phyloP scores from a whole-genome alignment of 441 rosid species.

The Corymbia calophylla region DNA sequence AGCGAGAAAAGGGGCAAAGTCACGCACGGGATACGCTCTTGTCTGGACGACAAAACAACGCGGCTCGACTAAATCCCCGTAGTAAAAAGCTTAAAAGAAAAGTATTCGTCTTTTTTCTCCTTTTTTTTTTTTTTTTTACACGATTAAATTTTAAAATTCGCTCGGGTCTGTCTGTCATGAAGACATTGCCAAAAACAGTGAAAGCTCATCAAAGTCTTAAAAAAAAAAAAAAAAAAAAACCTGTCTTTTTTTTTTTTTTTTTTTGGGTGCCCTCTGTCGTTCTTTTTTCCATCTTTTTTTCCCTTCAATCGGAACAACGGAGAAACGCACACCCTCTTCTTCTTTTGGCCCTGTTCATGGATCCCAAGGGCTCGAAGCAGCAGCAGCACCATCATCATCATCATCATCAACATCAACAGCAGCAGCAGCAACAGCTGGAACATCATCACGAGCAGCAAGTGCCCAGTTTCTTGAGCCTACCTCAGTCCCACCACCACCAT shows the following conservation, averaged over 20 bases:
- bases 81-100: neutral
- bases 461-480: slow-evolving; percentile 58
- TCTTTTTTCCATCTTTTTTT: slow-evolving; percentile 2
- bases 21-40: neutral
- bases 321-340: slow-evolving; percentile 11
- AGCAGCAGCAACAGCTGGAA: neutral
- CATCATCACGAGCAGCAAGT: slow-evolving; percentile 8
- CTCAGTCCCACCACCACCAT: neutral
- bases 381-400: slow-evolving; percentile 22
- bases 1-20: neutral
- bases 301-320: slow-evolving; percentile 2
- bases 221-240: neutral
- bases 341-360: slow-evolving; percentile 41
- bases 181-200: slow-evolving; percentile 53
- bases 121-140: neutral
- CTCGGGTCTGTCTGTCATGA: slow-evolving; percentile 10
- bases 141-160: slow-evolving; percentile 14
- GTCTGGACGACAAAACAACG: neutral
- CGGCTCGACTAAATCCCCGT: neutral
- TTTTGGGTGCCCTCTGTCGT: slow-evolving; percentile 25
- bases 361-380: slow-evolving; percentile 68
- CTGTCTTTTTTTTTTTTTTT: slow-evolving; percentile 33
- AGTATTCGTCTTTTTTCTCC: neutral
- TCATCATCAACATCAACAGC: slow-evolving; percentile 13
- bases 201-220: slow-evolving; percentile 49